Base-by-base conservation (phyloP, 2,329 filamentous ascomycete genomes). In the Fusarium poae region DNA sequence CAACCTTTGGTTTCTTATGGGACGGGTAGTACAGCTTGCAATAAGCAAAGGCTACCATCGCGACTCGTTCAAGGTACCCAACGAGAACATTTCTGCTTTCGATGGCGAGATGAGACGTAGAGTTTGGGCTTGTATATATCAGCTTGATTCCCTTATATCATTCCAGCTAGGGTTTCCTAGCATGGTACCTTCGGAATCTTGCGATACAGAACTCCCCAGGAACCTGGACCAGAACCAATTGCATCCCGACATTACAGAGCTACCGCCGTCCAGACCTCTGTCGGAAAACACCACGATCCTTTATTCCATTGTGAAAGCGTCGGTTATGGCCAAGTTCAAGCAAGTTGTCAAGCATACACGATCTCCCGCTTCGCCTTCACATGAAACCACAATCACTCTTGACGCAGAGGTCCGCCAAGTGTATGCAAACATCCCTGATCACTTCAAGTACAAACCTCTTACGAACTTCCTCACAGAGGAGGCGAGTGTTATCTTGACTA, bases 21-120 rank as follows among this genome's bases (percentile, higher is more conserved):
- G 81, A 9, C 75, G 81, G 20, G 77, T 81, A 13, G 79, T 80
- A 2, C 79, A 83, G 2, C 78, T 85, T 20, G 83, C 82, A 0
- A 81, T 84, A 53, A 79, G 80, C 5, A 80, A 83, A 76, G 83
- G 83, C 2, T 85, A 85, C 48, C 82, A 85, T 54, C 79, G 83
- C 10, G 83, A 85, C 39, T 77, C 81, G 0, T 75, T 73, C 11
- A 78, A 80, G 34, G 71, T 83, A 3, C 69, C 79, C 1, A 62
- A 74, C 0, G 23, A 40, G 0, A 21, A 6, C 0, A 72, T 84
- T 11, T 80, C 80, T 0, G 77, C 80, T 0, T 85, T 84, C 40
- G 79, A 83, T 27, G 79, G 77, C 5, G 83, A 85, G 71, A 82
- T 85, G 75, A 80, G 83, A n/a, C 80, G 83, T 4, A 77, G 83